A percentile compares a stretch with the other conserved stretches of the same genome.
phyloP scores from a whole-genome alignment of 2,329 filamentous ascomycete species.

The Beauveria rudraprayagi region DNA sequence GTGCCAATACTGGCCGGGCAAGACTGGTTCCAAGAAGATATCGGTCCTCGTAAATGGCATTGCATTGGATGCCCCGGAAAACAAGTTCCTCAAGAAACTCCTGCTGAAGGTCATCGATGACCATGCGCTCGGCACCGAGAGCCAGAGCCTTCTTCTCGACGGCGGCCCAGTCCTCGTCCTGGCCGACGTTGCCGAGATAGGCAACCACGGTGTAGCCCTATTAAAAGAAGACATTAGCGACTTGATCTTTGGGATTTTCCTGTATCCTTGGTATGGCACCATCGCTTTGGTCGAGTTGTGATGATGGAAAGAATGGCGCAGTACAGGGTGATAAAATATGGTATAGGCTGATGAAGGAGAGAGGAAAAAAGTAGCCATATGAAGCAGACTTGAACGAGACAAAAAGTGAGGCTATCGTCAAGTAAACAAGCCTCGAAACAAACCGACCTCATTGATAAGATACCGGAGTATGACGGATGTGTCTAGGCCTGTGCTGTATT shows the following conservation, averaged over 20 bases:
- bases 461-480: slow-evolving; percentile 34
- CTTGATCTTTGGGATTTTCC: neutral
- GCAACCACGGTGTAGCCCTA: slow-evolving; percentile 17
- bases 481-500: slow-evolving; percentile 27
- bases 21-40: slow-evolving; percentile 44
- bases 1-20: slow-evolving; percentile 56
- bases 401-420: neutral
- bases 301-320: neutral
- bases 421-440: neutral
- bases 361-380: neutral
- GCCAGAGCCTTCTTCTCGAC: slow-evolving; percentile 58
- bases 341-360: too few relatives aligned
- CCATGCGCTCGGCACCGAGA: slow-evolving; percentile 32
- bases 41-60: slow-evolving; percentile 53
- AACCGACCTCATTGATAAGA: slow-evolving; percentile 24
- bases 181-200: slow-evolving; percentile 58
- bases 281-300: neutral
- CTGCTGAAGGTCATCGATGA: slow-evolving; percentile 53
- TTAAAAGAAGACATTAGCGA: slow-evolving; percentile 3
- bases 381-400: neutral
- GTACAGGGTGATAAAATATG: neutral
- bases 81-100: slow-evolving; percentile 71
- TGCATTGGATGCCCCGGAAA: slow-evolving; percentile 58
- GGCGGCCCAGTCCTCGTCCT: slow-evolving; percentile 62
- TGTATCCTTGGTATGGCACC: neutral